Evolutionary conservation across 352 stramenopile species (phyloP).

Genomic region (Phytophthora gonapodyides): DNA sequence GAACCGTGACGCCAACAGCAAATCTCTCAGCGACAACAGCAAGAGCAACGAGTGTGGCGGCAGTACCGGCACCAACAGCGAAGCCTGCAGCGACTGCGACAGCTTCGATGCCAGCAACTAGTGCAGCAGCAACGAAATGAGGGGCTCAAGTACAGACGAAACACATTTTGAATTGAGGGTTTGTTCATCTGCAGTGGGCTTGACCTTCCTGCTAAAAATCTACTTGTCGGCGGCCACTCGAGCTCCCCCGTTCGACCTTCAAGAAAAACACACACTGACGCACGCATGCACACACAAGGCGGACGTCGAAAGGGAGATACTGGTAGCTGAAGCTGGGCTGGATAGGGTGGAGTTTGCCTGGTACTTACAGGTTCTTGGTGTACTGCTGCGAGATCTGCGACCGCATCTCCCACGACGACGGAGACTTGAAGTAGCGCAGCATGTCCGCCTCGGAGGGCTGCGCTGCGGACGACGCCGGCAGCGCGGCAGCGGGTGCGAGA

Average conservation of each 20-base stretch:
- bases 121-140: constrained; percentile 15
- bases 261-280: constrained; percentile 25
- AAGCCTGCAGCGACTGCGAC: neutral
- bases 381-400: constrained; percentile 69
- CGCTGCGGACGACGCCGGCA: constrained; percentile 21
- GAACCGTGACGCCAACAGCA: neutral
- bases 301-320: constrained; percentile 17
- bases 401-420: constrained; percentile 72
- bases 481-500: constrained; percentile 40
- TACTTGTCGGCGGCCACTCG: constrained; percentile 16
- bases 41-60: neutral
- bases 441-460: constrained; percentile 63
- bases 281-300: constrained; percentile 25
- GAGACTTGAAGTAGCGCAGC: constrained; percentile 71
- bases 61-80: neutral
- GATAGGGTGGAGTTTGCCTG: constrained; percentile 11
- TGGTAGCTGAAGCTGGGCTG: constrained; percentile 3
- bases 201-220: constrained; percentile 30
- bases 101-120: neutral
- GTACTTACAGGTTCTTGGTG: constrained; percentile 48
- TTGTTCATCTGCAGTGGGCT: constrained; percentile 20
- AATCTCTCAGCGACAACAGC: neutral
- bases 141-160: constrained; percentile 20
- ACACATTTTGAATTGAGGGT: constrained; percentile 15
- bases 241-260: constrained; percentile 8